A percentile compares a stretch with the other conserved stretches of the same genome.
These are phyloP conservation scores for Phaffomyces antillensis DNA, from an alignment of 805 yeast genomes.

Conservation along the genomic window DNA sequence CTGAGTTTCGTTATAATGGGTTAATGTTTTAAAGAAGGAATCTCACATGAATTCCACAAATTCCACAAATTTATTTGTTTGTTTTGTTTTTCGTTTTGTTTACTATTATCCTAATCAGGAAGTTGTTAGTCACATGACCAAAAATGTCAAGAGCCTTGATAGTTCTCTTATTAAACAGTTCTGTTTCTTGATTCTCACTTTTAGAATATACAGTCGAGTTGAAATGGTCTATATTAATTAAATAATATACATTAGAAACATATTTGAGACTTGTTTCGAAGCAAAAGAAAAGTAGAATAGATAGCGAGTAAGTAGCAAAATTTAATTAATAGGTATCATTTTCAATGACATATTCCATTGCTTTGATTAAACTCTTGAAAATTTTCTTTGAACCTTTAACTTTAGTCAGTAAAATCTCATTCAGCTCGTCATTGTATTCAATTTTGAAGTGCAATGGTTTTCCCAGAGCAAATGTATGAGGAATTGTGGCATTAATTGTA, in stretches of 20 bases:
- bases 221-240: background rate
- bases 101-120: slow-evolving; percentile 10
- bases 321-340: slow-evolving; percentile 21
- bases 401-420: slow-evolving; percentile 33
- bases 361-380: slow-evolving; percentile 35
- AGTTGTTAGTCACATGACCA: slow-evolving; percentile 3
- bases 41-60: too few species aligned
- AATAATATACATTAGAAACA: background rate
- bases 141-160: background rate
- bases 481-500: slow-evolving; percentile 38
- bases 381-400: slow-evolving; percentile 40
- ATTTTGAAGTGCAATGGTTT: slow-evolving; percentile 42
- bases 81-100: slow-evolving; percentile 8
- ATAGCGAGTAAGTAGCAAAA: background rate
- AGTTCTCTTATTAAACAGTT: too few species aligned
- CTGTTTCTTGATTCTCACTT: too few species aligned
- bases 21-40: too few species aligned
- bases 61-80: background rate
- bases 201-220: background rate
- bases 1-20: too few species aligned
- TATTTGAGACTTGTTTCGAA: background rate
- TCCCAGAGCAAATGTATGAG: slow-evolving; percentile 38
- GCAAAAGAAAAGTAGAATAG: too few species aligned
- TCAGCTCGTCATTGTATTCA: slow-evolving; percentile 31
- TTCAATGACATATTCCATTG: slow-evolving; percentile 38